Base-by-base conservation (phyloP, 805 yeast genomes). In the Candida vaughaniae region DNA sequence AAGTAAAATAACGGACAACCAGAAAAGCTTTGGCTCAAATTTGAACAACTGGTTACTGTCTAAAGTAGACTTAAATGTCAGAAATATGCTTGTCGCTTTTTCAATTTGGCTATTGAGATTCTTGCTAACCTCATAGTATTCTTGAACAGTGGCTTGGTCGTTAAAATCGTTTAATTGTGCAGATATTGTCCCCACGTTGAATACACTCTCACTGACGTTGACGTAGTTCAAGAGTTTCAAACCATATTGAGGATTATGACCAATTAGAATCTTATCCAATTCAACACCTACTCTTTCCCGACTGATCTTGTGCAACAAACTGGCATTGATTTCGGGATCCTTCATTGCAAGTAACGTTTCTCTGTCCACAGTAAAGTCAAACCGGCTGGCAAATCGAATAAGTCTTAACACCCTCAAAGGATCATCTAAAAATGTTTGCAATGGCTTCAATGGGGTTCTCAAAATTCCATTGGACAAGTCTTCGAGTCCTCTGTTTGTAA, bases 251-350 rank as follows among this genome's bases (percentile, higher is more conserved):
- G 90, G 85, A 48, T 81, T 71, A 6, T 63, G 53, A 5, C 89
- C 77, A n/a, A 60, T 59, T n/a, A 91, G 63, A 26, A 83, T 83
- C 58, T 93, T 93, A 30, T 73, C 80, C 33, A 90, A 58, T 53
- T 93, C 99, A 5, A 77, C 80, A 3, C 96, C 97, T 12, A 93
- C 79, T 45, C 99, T 71, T 58, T 93, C 99, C 36, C 93, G 71
- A 39, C 95, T 85, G 33, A 93, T 89, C 52, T 93, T 93, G 19
- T 73, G 69, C 14, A 70, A 58, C 32, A 93, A 69, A 2, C 85
- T 80, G 0, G 54, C 43, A 45, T 76, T 78, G 35, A 91, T 78
- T 6, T 69, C 73, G 1, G 63, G 59, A 25, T 72, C 69, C 23
- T 58, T 66, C 95, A 93, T 89, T 0, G 91, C 84, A 1, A 60